These are phyloP conservation scores for Kalmusia sp. DNA, from an alignment of 2,329 filamentous ascomycete species.

Conservation along the genomic window DNA sequence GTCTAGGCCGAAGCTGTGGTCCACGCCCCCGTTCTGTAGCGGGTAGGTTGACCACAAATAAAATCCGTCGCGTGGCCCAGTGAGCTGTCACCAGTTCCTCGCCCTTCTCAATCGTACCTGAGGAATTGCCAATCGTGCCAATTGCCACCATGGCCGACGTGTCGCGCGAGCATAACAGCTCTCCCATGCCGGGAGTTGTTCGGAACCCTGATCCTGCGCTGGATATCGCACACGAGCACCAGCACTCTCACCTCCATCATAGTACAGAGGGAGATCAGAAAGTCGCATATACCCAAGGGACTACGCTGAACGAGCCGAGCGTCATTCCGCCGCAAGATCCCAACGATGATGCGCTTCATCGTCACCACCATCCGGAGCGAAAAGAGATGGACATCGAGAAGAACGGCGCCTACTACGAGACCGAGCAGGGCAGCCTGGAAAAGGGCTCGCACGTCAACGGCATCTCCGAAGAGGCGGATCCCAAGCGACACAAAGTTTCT, in stretches of 20 bases:
- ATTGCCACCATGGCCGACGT: constrained; percentile 41
- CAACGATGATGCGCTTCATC: constrained; percentile 52
- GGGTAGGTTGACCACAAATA: constrained; percentile 39
- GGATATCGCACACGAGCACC: constrained; percentile 45
- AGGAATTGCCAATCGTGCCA: constrained; percentile 40
- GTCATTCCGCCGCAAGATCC: constrained; percentile 39
- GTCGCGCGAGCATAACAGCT: constrained; percentile 41
- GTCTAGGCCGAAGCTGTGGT: constrained; percentile 36
- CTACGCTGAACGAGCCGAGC: constrained; percentile 41
- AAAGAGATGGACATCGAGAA: constrained; percentile 42
- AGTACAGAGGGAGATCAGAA: constrained; percentile 37
- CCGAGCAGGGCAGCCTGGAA: constrained; percentile 51
- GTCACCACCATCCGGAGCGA: constrained; percentile 37
- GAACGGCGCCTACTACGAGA: constrained; percentile 43
- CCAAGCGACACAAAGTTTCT: constrained; percentile 41
- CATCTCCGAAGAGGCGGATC: constrained; percentile 32
- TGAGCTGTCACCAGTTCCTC: constrained; percentile 31
- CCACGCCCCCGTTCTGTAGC: constrained; percentile 36
- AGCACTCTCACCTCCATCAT: constrained; percentile 49
- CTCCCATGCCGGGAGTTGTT: constrained; percentile 40
- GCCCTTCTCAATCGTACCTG: constrained; percentile 25
- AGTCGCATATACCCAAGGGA: constrained; percentile 44
- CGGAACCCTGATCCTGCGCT: constrained; percentile 47
- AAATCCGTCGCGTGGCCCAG: constrained; percentile 29
- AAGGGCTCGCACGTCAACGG: constrained; percentile 30